phyloP scores from a whole-genome alignment of 2,329 filamentous ascomycete species.

The Shiraia sp. region DNA sequence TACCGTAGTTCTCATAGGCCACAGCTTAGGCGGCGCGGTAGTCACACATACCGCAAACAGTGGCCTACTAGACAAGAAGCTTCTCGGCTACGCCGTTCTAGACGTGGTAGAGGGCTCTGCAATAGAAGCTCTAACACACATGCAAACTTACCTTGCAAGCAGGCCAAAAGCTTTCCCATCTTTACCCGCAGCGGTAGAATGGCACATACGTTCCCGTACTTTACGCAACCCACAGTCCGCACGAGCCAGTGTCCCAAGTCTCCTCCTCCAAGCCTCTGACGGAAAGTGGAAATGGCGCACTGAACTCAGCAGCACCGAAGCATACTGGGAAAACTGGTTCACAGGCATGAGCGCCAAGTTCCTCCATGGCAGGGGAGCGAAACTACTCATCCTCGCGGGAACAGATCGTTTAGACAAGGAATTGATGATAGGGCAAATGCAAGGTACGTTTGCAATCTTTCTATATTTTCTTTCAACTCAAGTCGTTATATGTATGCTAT shows the following conservation, averaged over 20 bases:
- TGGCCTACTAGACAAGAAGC: slow-evolving; percentile 64
- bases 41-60: slow-evolving; percentile 79
- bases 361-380: slow-evolving; percentile 77
- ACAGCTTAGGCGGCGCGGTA: slow-evolving; percentile 90
- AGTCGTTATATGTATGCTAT: slow-evolving; percentile 5
- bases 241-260: slow-evolving; percentile 79
- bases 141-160: slow-evolving; percentile 87
- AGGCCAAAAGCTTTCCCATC: slow-evolving; percentile 79
- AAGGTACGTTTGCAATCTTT: slow-evolving; percentile 61
- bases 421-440: slow-evolving; percentile 95
- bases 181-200: slow-evolving; percentile 80
- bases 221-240: slow-evolving; percentile 84
- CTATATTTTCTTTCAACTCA: background rate
- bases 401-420: slow-evolving; percentile 91
- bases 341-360: slow-evolving; percentile 86
- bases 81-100: slow-evolving; percentile 86
- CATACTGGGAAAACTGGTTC: slow-evolving; percentile 96
- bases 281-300: slow-evolving; percentile 79
- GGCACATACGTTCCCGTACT: slow-evolving; percentile 89
- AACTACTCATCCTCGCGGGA: slow-evolving; percentile 81
- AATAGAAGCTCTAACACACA: slow-evolving; percentile 90
- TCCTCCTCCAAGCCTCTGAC: slow-evolving; percentile 59
- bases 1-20: slow-evolving; percentile 79
- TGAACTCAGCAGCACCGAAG: slow-evolving; percentile 78
- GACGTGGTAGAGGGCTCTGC: slow-evolving; percentile 96